Evolutionary conservation across 2,329 filamentous ascomycete species (phyloP).

Genomic region (Fusarium sp.): DNA sequence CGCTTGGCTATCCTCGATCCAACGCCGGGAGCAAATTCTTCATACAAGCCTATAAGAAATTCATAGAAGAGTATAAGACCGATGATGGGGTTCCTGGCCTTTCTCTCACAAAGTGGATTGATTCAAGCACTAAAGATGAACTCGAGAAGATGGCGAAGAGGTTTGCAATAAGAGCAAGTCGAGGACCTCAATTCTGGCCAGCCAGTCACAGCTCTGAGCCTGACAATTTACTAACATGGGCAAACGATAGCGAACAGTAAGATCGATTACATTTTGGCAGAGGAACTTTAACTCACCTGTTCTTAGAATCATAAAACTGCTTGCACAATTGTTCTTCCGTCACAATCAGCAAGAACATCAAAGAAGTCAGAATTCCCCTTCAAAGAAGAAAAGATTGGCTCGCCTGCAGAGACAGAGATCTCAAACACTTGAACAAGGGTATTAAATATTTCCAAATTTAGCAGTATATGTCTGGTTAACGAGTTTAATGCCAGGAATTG

Average conservation of each 20-base stretch:
- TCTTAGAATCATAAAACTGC: not conserved
- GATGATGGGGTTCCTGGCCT: rapidly evolving
- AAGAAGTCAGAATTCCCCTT: not conserved
- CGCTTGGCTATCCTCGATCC: not conserved
- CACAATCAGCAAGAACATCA: not conserved
- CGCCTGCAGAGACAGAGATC: not conserved
- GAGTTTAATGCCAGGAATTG: rapidly evolving
- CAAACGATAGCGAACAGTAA: not conserved
- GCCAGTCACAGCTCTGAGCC: not conserved
- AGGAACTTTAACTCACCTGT: not conserved
- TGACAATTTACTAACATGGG: not conserved
- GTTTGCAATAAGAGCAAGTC: not conserved
- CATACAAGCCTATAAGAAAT: not conserved
- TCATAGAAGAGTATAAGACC: not conserved
- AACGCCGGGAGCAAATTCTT: not conserved
- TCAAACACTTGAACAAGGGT: not conserved
- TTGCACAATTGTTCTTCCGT: not conserved
- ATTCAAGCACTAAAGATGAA: not conserved
- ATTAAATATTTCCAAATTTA: rapidly evolving
- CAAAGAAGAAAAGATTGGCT: not conserved
- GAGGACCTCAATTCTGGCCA: constrained; percentile 2
- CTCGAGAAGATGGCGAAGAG: not conserved
- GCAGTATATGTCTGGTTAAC: not conserved
- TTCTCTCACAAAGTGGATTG: not conserved
- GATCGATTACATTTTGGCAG: rapidly evolving